phyloP scores from a whole-genome alignment of 768 basidiomycete genomes.

The Boletus vinaceobasis region DNA sequence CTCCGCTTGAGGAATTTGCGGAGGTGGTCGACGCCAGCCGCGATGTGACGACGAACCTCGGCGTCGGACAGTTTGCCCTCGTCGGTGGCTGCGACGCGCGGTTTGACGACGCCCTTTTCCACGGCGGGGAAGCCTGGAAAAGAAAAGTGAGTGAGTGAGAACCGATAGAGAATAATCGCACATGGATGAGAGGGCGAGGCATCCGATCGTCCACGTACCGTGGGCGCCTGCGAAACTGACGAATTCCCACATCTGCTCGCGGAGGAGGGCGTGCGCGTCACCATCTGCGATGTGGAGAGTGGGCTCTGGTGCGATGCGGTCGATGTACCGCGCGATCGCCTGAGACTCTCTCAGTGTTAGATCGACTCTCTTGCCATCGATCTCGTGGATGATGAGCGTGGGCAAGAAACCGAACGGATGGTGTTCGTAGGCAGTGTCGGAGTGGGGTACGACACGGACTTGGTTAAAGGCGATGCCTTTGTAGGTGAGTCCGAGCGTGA shows the following conservation, averaged over 20 bases:
- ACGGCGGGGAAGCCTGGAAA: slow-evolving; percentile 27
- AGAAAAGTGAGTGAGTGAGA: neutral
- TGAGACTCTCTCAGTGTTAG: slow-evolving; percentile 28
- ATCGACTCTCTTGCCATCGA: slow-evolving; percentile 20
- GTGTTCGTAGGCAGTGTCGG: slow-evolving; percentile 25
- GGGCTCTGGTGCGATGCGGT: slow-evolving; percentile 29
- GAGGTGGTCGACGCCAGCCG: slow-evolving; percentile 16
- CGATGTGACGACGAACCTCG: slow-evolving; percentile 19
- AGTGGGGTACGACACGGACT: slow-evolving; percentile 25
- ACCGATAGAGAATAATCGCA: neutral
- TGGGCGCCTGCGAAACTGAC: slow-evolving; percentile 24
- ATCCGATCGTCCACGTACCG: slow-evolving; percentile 13
- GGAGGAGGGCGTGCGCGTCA: slow-evolving; percentile 19
- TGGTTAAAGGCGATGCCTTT: slow-evolving; percentile 29
- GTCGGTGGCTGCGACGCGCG: slow-evolving; percentile 28
- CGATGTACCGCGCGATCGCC: slow-evolving; percentile 30
- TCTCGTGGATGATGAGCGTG: slow-evolving; percentile 29
- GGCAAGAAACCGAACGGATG: slow-evolving; percentile 33
- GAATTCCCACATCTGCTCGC: slow-evolving; percentile 35
- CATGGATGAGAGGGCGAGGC: neutral
- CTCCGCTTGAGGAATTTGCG: slow-evolving; percentile 11
- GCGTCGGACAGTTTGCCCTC: slow-evolving; percentile 19
- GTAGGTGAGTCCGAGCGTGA: slow-evolving; percentile 29
- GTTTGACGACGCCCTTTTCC: slow-evolving; percentile 32
- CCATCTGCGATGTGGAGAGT: slow-evolving; percentile 20